phyloP scores from a whole-genome alignment of 1,139 yeast genomes.

The Geotrichum australiense region DNA sequence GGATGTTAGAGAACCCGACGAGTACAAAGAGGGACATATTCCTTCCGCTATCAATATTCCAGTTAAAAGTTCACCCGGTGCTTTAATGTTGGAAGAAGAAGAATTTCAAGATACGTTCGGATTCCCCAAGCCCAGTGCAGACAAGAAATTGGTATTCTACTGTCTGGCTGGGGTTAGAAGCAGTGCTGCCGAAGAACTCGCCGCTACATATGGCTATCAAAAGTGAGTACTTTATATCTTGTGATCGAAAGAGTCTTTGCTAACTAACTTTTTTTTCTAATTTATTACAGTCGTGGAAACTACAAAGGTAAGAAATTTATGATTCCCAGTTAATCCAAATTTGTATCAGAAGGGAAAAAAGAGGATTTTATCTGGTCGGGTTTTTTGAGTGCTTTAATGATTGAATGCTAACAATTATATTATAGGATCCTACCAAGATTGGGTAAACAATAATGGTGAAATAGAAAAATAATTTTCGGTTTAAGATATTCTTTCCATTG shows the following conservation, averaged over 20 bases:
- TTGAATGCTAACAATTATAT: conserved; percentile 4
- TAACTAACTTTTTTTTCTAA: conserved; percentile 20
- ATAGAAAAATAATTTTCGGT: background rate
- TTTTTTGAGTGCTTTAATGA: background rate
- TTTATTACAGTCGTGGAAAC: conserved; percentile 38
- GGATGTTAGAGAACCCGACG: conserved; percentile 91
- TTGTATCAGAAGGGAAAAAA: too few relatives aligned
- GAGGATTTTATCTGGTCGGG: too few relatives aligned
- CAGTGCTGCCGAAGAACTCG: conserved; percentile 84
- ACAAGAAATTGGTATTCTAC: conserved; percentile 76
- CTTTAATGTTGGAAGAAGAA: conserved; percentile 67
- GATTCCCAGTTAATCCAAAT: too few relatives aligned
- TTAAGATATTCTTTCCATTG: conserved; percentile 28
- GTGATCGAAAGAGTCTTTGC: background rate
- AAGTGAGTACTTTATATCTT: conserved; percentile 32
- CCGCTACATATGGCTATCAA: conserved; percentile 80
- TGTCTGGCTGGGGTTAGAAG: conserved; percentile 93
- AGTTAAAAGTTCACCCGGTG: conserved; percentile 89
- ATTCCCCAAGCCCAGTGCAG: conserved; percentile 66
- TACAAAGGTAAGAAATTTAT: conserved; percentile 32
- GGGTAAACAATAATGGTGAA: conserved; percentile 50
- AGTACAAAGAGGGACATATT: conserved; percentile 61
- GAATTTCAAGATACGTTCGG: conserved; percentile 80
- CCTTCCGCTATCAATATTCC: conserved; percentile 87
- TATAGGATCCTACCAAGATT: conserved; percentile 76